Evolutionary conservation across 2,329 filamentous ascomycete genomes (phyloP), one percentile per base, ranked within the genome.

Genomic region (Dothideomycetes sp.): DNA sequence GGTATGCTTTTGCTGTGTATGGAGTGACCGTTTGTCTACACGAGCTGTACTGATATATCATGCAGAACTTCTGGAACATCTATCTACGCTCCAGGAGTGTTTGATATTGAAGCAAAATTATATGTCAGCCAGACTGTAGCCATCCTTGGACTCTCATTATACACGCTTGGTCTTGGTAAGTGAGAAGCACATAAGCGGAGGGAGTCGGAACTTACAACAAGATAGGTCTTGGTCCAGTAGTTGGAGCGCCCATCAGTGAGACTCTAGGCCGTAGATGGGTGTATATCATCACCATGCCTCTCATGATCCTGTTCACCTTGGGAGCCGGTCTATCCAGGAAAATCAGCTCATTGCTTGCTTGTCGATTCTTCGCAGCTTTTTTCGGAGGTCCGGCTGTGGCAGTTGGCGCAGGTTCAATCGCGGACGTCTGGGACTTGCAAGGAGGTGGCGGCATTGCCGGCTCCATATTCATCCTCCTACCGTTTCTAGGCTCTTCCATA

Each of bases 191-290:
- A n/a, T n/a, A n/a, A n/a, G n/a, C n/a, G n/a, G n/a, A n/a, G n/a
- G n/a, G n/a, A n/a, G n/a, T n/a, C n/a, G n/a, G n/a, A n/a, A n/a
- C n/a, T n/a, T n/a, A n/a, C n/a, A n/a, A n/a, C n/a, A n/a, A n/a
- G n/a, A n/a, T n/a, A n/a, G n/a, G n/a, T n/a, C n/a, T 75, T 81
- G 82, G 82, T 1, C 82, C 83, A 1, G 73, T 76, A 0, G 65
- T 87, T 16, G 84, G 80, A 67, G 82, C 82, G 2, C 83, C 83
- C 1, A 63, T 87, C 4, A 83, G 78, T 2, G 84, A 89, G 62
- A 65, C 82, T 25, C 75, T 70, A 50, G 84, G 84, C 25, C 74
- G 84, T 19, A 68, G 74, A 23, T 57, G 82, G 16, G 84, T 87
- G 56, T 79, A 78, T 44, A 59, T 84, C 48, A 78, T 72, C 4